Evolutionary conservation across 192 early-diverging fungal species (phyloP).

Genomic region (Gigaspora rosea): DNA sequence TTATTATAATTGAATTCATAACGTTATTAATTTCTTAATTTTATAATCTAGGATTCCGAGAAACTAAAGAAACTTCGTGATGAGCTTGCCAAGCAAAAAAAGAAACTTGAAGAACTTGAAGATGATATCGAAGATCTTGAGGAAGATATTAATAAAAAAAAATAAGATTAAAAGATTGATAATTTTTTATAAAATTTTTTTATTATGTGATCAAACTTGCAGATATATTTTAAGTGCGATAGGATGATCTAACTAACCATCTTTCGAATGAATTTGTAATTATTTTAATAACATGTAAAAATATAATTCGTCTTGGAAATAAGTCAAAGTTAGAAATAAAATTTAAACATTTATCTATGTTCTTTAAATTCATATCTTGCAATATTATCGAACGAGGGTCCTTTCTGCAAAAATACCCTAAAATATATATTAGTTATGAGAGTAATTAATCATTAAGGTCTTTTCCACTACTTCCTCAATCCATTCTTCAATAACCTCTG

Average conservation of each 20-base stretch:
- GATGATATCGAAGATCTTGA: constrained; percentile 37
- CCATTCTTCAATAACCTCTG: constrained; percentile 80
- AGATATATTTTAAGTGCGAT: too few species aligned
- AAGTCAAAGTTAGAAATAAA: too few species aligned
- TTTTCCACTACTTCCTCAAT: constrained; percentile 88
- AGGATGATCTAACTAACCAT: too few species aligned
- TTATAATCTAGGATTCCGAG: constrained; percentile 38
- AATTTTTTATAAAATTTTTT: neutral
- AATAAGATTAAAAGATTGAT: neutral
- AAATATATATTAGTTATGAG: constrained; percentile 39
- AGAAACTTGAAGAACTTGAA: constrained; percentile 36
- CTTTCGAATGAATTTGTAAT: too few species aligned
- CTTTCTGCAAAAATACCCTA: neutral
- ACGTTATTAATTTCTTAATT: neutral
- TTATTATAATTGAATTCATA: neutral
- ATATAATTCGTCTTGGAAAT: too few species aligned
- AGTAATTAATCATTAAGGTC: constrained; percentile 76
- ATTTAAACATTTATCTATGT: too few species aligned
- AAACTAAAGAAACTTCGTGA: constrained; percentile 42
- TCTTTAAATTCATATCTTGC: neutral
- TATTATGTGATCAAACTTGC: neutral
- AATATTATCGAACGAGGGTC: neutral
- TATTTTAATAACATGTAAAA: too few species aligned
- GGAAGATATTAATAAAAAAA: neutral
- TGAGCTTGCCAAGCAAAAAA: constrained; percentile 34